phyloP scores from a whole-genome alignment of 805 yeast genomes.

The Candida anglica region DNA sequence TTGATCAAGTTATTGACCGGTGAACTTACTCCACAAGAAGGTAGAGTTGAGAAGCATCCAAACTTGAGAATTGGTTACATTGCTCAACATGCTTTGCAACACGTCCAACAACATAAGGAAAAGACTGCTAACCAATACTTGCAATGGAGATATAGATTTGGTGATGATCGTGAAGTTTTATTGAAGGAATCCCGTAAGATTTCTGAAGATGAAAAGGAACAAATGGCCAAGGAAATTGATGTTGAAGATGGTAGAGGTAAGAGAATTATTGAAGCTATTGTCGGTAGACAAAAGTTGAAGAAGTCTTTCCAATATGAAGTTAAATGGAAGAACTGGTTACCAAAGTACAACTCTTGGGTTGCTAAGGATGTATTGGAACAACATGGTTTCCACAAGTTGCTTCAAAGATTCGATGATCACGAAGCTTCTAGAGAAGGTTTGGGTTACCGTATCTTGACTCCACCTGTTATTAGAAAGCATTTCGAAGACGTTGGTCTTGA shows the following conservation, averaged over 20 bases:
- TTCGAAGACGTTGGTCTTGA: conserved; percentile 97
- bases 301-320: conserved; percentile 95
- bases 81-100: conserved; percentile 98
- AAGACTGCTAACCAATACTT: conserved; percentile 96
- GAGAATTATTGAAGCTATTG: conserved; percentile 87
- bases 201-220: conserved; percentile 66
- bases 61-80: conserved; percentile 96
- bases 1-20: conserved; percentile 90
- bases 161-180: conserved; percentile 96
- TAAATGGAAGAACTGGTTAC: conserved; percentile 84
- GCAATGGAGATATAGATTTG: conserved; percentile 97
- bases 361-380: conserved; percentile 77
- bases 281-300: conserved; percentile 95
- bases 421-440: conserved; percentile 48
- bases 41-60: conserved; percentile 96
- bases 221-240: conserved; percentile 75
- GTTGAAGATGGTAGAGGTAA: conserved; percentile 84
- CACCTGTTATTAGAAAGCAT: conserved; percentile 91
- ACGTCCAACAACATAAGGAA: conserved; percentile 95
- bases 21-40: conserved; percentile 80
- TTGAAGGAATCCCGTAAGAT: conserved; percentile 90
- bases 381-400: conserved; percentile 45
- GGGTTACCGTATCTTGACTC: conserved; percentile 55
- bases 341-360: conserved; percentile 92
- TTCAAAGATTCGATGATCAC: conserved; percentile 44